Base-by-base conservation (phyloP, 768 basidiomycete genomes). In the Boletus rubropictus region DNA sequence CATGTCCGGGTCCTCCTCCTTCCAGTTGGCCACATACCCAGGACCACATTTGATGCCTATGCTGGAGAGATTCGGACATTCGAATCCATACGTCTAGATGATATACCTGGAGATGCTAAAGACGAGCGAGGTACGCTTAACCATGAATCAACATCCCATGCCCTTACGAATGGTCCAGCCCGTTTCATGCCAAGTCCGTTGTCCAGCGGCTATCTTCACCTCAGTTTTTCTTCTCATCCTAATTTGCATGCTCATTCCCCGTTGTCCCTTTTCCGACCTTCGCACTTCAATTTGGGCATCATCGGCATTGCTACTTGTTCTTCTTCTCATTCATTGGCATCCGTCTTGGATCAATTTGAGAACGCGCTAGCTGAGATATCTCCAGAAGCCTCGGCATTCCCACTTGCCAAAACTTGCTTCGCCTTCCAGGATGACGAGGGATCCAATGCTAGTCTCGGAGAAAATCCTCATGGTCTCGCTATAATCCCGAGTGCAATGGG, bases 401-500 rank as follows among this genome's bases (percentile, higher is more conserved):
- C 92, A 0, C 72, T 94, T 22, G 84, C 89, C 17, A 83, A 75
- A 60, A 84, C 79, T 48, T 90, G 89, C 60, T 89, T 90, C 63
- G 85, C 86, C 7, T 96, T 94, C 54, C 90, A 93, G 63, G 77
- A 77, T 28, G 82, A 80, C 31, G 64, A 68, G n/a, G 54, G 43
- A 6, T 72, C 72, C 21, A 77, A 79, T 50, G 66, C 79, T 25
- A 78, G 81, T 49, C 69, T 79, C 28, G 75, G 75, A 7, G 79
- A 80, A 42, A 73, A 69, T 42, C 69, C 80, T 12, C 72, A 79
- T 22, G 84, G 85, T 15, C 63, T 93, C 31, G 79, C 88, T 17
- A 74, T 89, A 22, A 87, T 96, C 40, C 93, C 92, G 3, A 80
- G 77, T 52, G 78, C 82, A 56, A 89, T 92, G 80, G 87, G 86